Percentiles rank a stretch among this genome's conserved stretches.
Evolutionary conservation across 768 basidiomycete genomes (phyloP).

Genomic region (Kwoniella newhampshirensis): DNA sequence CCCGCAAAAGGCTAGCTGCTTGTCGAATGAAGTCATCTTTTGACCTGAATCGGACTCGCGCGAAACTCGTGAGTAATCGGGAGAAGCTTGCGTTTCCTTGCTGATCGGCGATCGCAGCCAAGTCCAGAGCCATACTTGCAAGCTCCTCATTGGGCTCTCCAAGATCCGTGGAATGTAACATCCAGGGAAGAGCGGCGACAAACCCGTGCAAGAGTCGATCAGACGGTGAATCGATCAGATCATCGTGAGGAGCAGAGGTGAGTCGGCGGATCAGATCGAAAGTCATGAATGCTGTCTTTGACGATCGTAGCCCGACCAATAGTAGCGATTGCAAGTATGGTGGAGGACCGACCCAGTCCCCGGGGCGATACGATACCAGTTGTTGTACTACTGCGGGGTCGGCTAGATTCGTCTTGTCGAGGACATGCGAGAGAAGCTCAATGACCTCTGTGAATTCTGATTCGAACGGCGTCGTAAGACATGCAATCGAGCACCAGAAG

Average conservation of each 20-base stretch:
- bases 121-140: constrained; percentile 69
- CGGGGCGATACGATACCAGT: constrained; percentile 67
- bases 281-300: constrained; percentile 65
- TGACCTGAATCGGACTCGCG: constrained; percentile 81
- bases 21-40: constrained; percentile 92
- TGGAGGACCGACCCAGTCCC: constrained; percentile 66
- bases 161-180: constrained; percentile 71
- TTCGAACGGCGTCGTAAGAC: constrained; percentile 78
- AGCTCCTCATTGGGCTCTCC: constrained; percentile 64
- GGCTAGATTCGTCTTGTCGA: constrained; percentile 70
- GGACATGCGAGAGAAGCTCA: constrained; percentile 64
- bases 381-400: constrained; percentile 67
- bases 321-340: constrained; percentile 69
- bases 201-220: constrained; percentile 54
- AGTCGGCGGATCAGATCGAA: constrained; percentile 68
- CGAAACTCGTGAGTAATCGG: constrained; percentile 85
- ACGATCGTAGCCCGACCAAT: constrained; percentile 76
- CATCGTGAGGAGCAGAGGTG: constrained; percentile 62
- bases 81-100: constrained; percentile 76
- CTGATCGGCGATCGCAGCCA: constrained; percentile 68
- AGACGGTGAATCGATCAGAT: constrained; percentile 64
- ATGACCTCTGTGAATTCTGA: constrained; percentile 71
- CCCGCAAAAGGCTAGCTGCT: constrained; percentile 77
- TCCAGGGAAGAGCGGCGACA: constrained; percentile 81
- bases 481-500: constrained; percentile 82